These are phyloP conservation scores for Chytriomyces confervae DNA, from an alignment of 192 early-diverging fungal genomes.

Conservation along the genomic window DNA sequence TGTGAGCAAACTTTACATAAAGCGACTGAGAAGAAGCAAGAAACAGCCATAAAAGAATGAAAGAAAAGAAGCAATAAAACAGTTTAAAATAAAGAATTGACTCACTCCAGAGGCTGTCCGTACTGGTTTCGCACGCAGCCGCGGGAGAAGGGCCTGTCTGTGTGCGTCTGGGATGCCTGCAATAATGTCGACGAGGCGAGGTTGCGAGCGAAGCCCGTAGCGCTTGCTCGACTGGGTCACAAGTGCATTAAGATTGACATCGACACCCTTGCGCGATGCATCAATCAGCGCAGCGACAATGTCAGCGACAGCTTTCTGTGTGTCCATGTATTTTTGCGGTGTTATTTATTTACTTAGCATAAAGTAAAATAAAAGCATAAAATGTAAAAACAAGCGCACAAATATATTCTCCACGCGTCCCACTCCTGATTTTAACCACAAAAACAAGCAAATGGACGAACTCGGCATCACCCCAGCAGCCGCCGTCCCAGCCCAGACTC, in stretches of 20 bases:
- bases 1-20: no score
- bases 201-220: constrained; percentile 83
- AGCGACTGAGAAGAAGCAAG: constrained; percentile 5
- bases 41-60: not conserved
- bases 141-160: constrained; percentile 80
- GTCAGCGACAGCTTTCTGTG: constrained; percentile 45
- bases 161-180: constrained; percentile 96
- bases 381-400: not conserved
- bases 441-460: constrained; percentile 18
- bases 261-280: constrained; percentile 62
- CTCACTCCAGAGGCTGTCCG: constrained; percentile 89
- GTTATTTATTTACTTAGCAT: no score
- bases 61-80: not conserved
- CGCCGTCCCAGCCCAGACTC: not conserved
- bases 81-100: not conserved
- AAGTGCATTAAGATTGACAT: constrained; percentile 88
- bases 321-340: constrained; percentile 19
- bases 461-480: constrained; percentile 13
- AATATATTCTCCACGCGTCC: not conserved
- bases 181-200: constrained; percentile 96
- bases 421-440: not conserved
- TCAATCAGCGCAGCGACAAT: constrained; percentile 89
- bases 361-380: not conserved
- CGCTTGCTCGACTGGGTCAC: constrained; percentile 62
- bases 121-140: constrained; percentile 93